phyloP scores from a whole-genome alignment of 305 asterid genomes.

The Lippia alba region DNA sequence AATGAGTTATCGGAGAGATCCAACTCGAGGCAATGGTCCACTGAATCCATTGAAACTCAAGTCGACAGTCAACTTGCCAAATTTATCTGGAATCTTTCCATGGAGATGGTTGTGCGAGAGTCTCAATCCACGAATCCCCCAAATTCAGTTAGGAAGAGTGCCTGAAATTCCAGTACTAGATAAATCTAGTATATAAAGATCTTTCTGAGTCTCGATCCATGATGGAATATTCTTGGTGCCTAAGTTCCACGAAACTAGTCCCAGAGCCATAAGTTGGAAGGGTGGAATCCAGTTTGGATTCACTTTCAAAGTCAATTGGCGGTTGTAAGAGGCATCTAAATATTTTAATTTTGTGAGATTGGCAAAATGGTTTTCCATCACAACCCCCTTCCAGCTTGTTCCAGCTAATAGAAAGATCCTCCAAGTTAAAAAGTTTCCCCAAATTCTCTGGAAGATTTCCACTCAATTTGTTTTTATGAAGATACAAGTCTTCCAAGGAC shows the following conservation, averaged over 20 bases:
- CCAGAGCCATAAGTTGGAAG: neutral
- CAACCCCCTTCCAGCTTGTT: neutral
- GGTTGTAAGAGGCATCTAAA: neutral
- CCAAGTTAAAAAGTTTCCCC: conserved; percentile 16
- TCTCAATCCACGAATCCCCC: neutral
- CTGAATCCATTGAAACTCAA: conserved; percentile 43
- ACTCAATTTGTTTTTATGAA: conserved; percentile 28
- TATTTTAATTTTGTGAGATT: neutral
- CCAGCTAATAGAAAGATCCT: neutral
- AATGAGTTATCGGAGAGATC: no score
- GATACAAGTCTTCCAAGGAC: neutral
- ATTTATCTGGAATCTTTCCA: neutral
- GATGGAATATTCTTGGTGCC: neutral
- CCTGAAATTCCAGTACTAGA: neutral
- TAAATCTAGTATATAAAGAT: neutral
- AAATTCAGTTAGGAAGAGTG: neutral
- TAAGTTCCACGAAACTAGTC: conserved; percentile 11
- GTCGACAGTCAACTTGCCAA: neutral
- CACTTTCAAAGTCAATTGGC: neutral
- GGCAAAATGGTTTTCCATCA: neutral
- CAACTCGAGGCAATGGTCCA: conserved; percentile 39
- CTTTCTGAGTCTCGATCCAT: neutral
- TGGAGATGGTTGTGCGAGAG: neutral
- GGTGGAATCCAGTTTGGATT: conserved; percentile 1
- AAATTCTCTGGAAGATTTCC: conserved; percentile 40